Evolutionary conservation across 495 filamentous ascomycete species (phyloP).

Genomic region (Neurospora cerealis): DNA sequence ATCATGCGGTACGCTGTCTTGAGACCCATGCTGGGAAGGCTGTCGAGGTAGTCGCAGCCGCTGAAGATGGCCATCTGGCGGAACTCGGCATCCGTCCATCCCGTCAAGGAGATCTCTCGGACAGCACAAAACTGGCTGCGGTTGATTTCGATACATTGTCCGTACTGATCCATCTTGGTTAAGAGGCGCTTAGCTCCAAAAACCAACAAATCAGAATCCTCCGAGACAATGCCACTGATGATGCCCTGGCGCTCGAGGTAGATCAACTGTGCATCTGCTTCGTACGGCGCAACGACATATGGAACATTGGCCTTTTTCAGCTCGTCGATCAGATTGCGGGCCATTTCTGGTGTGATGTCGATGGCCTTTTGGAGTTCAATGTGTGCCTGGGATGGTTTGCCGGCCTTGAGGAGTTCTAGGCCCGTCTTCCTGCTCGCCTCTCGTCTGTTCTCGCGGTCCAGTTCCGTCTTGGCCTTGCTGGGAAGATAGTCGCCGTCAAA

Average conservation of each 20-base stretch:
- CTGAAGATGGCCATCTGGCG: conserved; percentile 92
- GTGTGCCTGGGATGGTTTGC: conserved; percentile 70
- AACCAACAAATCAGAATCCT: conserved; percentile 93
- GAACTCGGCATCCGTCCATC: conserved; percentile 88
- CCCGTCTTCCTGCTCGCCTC: conserved; percentile 65
- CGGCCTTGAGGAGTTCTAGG: conserved; percentile 68
- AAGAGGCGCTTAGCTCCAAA: conserved; percentile 85
- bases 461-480: conserved; percentile 89
- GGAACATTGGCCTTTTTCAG: conserved; percentile 67
- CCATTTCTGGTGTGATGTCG: conserved; percentile 95
- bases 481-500: conserved; percentile 96
- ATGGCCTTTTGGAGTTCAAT: conserved; percentile 89
- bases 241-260: conserved; percentile 81
- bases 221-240: conserved; percentile 81
- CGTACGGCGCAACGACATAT: conserved; percentile 93
- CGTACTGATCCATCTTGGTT: conserved; percentile 90
- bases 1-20: conserved; percentile 89
- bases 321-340: conserved; percentile 81
- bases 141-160: conserved; percentile 85
- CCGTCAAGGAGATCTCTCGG: conserved; percentile 76
- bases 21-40: conserved; percentile 75
- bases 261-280: conserved; percentile 92
- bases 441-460: conserved; percentile 54
- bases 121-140: conserved; percentile 79
- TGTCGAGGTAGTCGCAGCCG: conserved; percentile 92